Percentiles rank a stretch among this genome's conserved stretches.
Evolutionary conservation across 2,329 filamentous ascomycete species (phyloP).

Genomic region (Monosporascus sp.): DNA sequence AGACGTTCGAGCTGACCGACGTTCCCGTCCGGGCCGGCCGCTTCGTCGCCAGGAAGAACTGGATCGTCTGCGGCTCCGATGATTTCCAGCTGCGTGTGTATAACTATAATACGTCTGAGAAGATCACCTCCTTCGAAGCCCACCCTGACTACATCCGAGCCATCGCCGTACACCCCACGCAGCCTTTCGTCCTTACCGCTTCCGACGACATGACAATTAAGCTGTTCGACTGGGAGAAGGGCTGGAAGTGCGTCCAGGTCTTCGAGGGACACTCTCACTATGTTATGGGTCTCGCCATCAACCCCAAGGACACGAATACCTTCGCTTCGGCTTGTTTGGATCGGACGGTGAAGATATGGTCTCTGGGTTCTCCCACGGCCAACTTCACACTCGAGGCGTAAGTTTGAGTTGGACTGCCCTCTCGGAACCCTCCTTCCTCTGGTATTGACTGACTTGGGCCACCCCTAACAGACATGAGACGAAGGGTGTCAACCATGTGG

Average conservation of each 20-base stretch:
- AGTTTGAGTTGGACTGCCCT: constrained; percentile 1
- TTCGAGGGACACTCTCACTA: constrained; percentile 97
- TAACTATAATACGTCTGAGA: constrained; percentile 99
- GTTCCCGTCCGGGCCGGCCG: constrained; percentile 94
- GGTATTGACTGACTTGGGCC: not conserved
- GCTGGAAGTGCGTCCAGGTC: constrained; percentile 95
- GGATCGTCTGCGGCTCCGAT: constrained; percentile 93
- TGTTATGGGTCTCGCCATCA: constrained; percentile 94
- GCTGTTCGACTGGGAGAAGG: constrained; percentile 98
- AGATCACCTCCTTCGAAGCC: constrained; percentile 94
- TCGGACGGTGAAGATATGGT: constrained; percentile 97
- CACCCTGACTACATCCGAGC: constrained; percentile 98
- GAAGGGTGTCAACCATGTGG: constrained; percentile 96
- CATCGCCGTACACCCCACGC: constrained; percentile 90
- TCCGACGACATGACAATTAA: constrained; percentile 75
- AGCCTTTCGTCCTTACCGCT: constrained; percentile 92
- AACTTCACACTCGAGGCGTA: constrained; percentile 91
- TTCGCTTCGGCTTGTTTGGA: constrained; percentile 93
- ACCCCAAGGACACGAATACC: constrained; percentile 93
- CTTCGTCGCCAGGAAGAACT: constrained; percentile 97
- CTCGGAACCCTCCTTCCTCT: constrained; percentile 18
- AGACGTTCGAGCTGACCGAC: constrained; percentile 98
- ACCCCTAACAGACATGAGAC: constrained; percentile 60
- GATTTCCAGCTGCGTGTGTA: constrained; percentile 86
- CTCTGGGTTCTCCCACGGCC: constrained; percentile 82